Base-by-base conservation (phyloP, 805 yeast genomes). In the Candida sonorensis region DNA sequence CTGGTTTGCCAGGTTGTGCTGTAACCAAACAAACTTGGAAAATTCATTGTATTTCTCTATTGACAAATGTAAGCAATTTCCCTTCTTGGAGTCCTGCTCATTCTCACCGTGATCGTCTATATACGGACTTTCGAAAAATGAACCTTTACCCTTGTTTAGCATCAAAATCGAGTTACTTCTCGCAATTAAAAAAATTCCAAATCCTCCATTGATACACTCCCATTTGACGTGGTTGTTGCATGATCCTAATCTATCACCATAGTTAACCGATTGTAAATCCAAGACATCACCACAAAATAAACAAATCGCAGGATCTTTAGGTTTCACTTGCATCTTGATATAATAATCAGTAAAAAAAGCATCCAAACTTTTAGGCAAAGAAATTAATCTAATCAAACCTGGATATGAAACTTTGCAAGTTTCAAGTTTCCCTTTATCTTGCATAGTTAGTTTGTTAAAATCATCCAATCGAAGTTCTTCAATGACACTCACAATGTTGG, bases 21-120 rank as follows among this genome's bases (percentile, higher is more conserved):
- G 79, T 13, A 88, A 62, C 88, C 97, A 81, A 26, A 85, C 61
- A 21, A 69, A 71, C 33, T 78, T 67, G 13, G 70, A 70, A 36
- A 88, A 67, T 26, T 77, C 74, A 15, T 77, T 75, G 48, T 86
- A 90, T 33, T 84, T 66, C 4, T 60, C 58, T 26, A 60, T 55
- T 54, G 76, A 75, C 36, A 92, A 61, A 38, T 67, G 76, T 33
- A 88, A 72, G 0, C 94, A 83, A 32, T 86, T 73, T 1, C 79
- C 80, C 29, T 77, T 75, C 58, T 75, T 81, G 42, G 75, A 64
- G 31, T 80, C 88, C 26, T 77, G 80, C 30, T 88, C 86, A 11
- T 77, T 57, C 48, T 88, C 97, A 1, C 97, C 97, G 53, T 86
- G 94, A 22, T 68, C 67, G 52, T 88, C 95, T 22, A 84, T 58